Evolutionary conservation across 2,329 filamentous ascomycete genomes (phyloP), one percentile per base, ranked within the genome.

Genomic region (Fusarium sp.): DNA sequence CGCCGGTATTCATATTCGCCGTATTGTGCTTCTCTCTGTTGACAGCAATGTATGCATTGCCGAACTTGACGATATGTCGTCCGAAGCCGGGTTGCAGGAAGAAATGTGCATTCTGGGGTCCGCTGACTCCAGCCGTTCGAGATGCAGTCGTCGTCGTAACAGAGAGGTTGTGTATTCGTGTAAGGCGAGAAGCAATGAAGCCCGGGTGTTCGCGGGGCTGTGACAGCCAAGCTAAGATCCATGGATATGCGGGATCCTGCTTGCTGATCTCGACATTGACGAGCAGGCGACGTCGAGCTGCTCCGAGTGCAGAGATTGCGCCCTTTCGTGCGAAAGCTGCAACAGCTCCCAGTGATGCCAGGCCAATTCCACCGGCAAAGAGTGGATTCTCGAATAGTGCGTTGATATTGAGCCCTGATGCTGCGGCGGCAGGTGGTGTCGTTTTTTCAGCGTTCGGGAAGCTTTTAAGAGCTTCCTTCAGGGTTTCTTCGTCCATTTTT

Each of bases 241-340:
- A 98, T 42, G 91, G 91, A 80, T 98, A 99, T 3, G 95, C 95
- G 46, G 94, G 90, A 82, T 99, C 96, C 76, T 95, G 93, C 78
- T 94, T 93, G 80, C 93, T 95, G 81, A 99, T 97, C 82, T 99
- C 96, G 76, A 99, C 90, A 77, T 98, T 94, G 76, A 98, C 93
- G 33, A 99, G 90, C 83, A 99, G 90, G 52, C 95, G 93, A 57
- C 92, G 91, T 53, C 93, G 92, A 64, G 97, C 83, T 61, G 97
- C 86, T 45, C 88, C 88, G n/a, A 91, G 90, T 59, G 90, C 90
- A 75, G 90, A 86, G 66, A 95, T 88, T 64, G 92, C 81, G 37
- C 93, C 93, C 78, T 92, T 92, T 70, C 96, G 94, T 33, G 91
- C 93, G 74, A 97, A 89, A 15, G 94, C 92, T 35, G 94, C 88